These are phyloP conservation scores for Talaromyces borbonicus DNA, from an alignment of 495 filamentous ascomycete genomes.

Conservation along the genomic window DNA sequence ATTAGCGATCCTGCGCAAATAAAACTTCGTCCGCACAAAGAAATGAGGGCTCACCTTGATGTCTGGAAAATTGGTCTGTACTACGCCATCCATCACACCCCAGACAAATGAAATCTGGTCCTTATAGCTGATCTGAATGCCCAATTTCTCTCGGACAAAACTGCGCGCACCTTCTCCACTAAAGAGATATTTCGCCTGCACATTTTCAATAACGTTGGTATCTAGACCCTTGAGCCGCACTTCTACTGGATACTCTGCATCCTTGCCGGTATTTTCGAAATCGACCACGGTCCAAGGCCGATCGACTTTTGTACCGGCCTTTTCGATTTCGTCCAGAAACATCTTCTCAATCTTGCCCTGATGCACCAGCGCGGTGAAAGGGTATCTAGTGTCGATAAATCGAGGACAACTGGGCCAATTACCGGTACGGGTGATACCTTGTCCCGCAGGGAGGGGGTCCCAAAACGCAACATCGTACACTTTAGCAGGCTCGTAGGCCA, in stretches of 20 bases:
- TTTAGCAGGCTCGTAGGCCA: constrained; percentile 54
- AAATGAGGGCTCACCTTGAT: constrained; percentile 39
- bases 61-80: constrained; percentile 72
- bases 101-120: constrained; percentile 57
- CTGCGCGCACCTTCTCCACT: constrained; percentile 56
- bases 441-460: constrained; percentile 41
- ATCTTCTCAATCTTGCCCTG: constrained; percentile 57
- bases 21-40: background rate
- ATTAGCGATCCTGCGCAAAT: background rate
- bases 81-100: constrained; percentile 79
- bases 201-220: constrained; percentile 54
- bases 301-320: constrained; percentile 47
- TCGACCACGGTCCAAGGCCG: constrained; percentile 53
- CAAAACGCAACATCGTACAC: constrained; percentile 61
- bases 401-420: constrained; percentile 55
- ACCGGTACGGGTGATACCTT: constrained; percentile 50
- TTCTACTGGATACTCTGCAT: constrained; percentile 48
- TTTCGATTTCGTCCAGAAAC: constrained; percentile 52
- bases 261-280: constrained; percentile 48
- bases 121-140: constrained; percentile 50
- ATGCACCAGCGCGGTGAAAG: constrained; percentile 55
- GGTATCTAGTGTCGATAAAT: constrained; percentile 57
- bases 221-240: constrained; percentile 69
- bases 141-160: constrained; percentile 50
- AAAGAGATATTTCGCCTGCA: constrained; percentile 56